Evolutionary conservation across 306 rosid genomes (phyloP), one percentile per base, ranked within the genome.

Genomic region (Castanea sativa): DNA sequence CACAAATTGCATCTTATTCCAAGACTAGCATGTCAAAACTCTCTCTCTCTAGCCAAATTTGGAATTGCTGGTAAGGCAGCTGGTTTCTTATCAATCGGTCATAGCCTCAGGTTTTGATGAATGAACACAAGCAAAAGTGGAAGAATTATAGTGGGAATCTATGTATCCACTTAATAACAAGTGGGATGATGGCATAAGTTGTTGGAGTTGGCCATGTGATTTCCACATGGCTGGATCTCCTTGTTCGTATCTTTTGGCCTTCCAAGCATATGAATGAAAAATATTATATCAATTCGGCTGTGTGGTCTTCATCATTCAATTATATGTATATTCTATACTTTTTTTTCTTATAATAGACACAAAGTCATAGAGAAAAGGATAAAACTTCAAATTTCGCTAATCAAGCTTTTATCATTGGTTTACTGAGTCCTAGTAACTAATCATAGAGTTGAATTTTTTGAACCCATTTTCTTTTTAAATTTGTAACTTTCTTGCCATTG

Each of bases 131-230:
- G 1, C 30, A 13, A 13, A 20, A 20, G 45, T 38, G 20, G 60
- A 43, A 63, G 73, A 16, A 59, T 69, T 69, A n/a, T 57, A 32
- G 88, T 75, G 80, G 79, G 90, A 84, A 82, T 80, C 69, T 74
- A 55, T 76, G 25, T 58, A 55, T 55, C 81, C 86, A 85, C 85
- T 70, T 33, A 60, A 75, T 55, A 80, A 72, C 74, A 78, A 78
- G 71, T 78, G 81, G 85, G 55, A 81, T 12, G 41, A 30, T 9
- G 45, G 57, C 69, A 5, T 60, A 74, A 43, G 59, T 43, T 2
- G 12, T 11, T 18, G 53, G 63, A 51, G 78, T 10, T 76, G 86
- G 53, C 85, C 89, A 83, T 51, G 89, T 83, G 82, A 75, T 43
- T 73, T 72, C 81, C 78, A 78, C 73, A 58, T 78, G 79, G 65